Evolutionary conservation across 83 land plant species (phyloP), one percentile per base, ranked within the genome.

Genomic region (Picea mariana): DNA sequence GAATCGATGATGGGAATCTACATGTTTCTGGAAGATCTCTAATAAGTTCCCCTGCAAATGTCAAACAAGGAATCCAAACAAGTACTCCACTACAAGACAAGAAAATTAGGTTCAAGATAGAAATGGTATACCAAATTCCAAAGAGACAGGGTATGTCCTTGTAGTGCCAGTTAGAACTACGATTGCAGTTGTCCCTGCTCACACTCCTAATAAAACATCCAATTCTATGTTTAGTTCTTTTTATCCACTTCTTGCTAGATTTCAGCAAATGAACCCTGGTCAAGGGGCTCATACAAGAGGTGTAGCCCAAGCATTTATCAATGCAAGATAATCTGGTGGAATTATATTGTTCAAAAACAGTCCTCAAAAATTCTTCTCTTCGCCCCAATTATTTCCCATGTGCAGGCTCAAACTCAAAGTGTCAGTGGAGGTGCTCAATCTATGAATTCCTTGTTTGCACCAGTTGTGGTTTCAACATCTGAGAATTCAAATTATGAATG

Each of bases 101-200:
- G 31, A 24, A 79, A 66, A 26, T 24, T 61, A 44, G 76, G 80
- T n/a, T 79, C 61, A 23, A 65, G 80, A n/a, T 79, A 84, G 49
- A 24, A 72, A 77, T 85, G 79, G 27, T 47, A 79, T 83, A 81
- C 83, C 61, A 67, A 26, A 26, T 31, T 16, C 63, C n/a, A 47
- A 55, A 34, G 79, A 84, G 61, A 66, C 88, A 20, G 66, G 78
- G 63, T 40, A 82, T 66, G 38, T 80, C 31, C 65, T 75, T 27
- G 87, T 84, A 0, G n/a, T 86, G 72, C 85, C 95, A n/a, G n/a
- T n/a, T n/a, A n/a, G n/a, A n/a, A n/a, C n/a, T n/a, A n/a, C n/a
- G n/a, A n/a, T n/a, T n/a, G 78, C 94, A 52, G 87, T 87, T 83
- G 79, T 88, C 42, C 94, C 90, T 59, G 5, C 67, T n/a, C 67